Base-by-base conservation (phyloP, 2,329 filamentous ascomycete genomes). In the Exophiala alcalophila region DNA sequence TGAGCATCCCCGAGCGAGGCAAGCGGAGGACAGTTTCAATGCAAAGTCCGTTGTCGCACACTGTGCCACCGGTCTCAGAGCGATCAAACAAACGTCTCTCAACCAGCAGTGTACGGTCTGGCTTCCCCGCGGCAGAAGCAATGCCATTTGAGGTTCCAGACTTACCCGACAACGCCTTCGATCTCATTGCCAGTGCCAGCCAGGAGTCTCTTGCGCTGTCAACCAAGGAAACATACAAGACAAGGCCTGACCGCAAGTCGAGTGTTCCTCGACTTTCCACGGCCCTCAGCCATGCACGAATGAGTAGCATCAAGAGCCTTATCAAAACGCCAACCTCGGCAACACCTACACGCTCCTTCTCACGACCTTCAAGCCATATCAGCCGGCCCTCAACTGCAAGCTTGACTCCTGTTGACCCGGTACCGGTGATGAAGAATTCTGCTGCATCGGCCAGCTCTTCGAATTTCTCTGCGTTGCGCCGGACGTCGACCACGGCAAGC, bases 251-350 rank as follows among this genome's bases (percentile, higher is more conserved):
- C 24, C 31, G 44, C 25, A 50, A 45, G 20, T 51, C 50, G 3
- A 54, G 48, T 29, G 39, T 54, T 25, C 50, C 50, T 14, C 37
- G 49, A 25, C 32, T 55, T 2, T 47, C 44, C n/a, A 51, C 41
- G 3, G 40, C 46, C 6, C 27, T 52, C 7, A 53, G 39, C 26
- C 53, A 56, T 26, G 24, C 44, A 11, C 46, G 52, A 4, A 50
- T 56, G 46, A 54, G 46, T 43, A 56, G 53, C 31, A 51, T 54
- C 40, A 54, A 53, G 27, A 52, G 31, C 30, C 38, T 56, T 21
- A 49, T 56, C 45, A 52, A 49, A 30, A 49, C 49, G 11, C 49
- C 49, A 5, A 43, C 49, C 8, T 42, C 41, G 21, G 31, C 34
- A 4, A 49, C 41, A 4, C 40, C 36, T 5, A 29, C 16, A 12